These are phyloP conservation scores for Schwanniomyces etchellsii DNA, from an alignment of 1,139 yeast genomes.

Conservation along the genomic window DNA sequence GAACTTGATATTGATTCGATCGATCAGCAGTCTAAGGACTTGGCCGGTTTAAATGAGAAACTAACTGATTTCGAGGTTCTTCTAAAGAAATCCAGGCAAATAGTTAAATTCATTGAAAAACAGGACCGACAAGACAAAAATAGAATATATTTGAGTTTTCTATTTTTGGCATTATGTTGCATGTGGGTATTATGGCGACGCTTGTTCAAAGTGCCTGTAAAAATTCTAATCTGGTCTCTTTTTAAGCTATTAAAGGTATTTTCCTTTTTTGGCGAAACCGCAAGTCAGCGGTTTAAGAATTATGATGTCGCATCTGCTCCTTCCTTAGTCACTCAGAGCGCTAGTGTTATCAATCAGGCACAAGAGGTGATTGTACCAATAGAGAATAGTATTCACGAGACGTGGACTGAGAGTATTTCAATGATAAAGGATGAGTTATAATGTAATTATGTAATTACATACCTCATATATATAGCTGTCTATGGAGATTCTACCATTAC, in stretches of 20 bases:
- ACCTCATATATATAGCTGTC: too few species aligned
- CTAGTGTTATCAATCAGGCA: too few species aligned
- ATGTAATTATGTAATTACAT: too few species aligned
- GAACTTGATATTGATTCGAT: constrained; percentile 58
- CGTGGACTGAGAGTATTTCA: too few species aligned
- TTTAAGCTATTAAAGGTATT: constrained; percentile 42
- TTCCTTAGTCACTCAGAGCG: not conserved
- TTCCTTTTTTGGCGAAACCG: constrained; percentile 14
- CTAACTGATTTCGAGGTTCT: constrained; percentile 51
- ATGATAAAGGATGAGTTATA: too few species aligned
- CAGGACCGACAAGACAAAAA: constrained; percentile 62
- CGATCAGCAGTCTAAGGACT: constrained; percentile 52
- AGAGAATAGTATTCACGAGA: too few species aligned
- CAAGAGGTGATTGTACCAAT: too few species aligned
- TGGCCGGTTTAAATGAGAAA: constrained; percentile 43
- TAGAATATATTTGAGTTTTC: constrained; percentile 52
- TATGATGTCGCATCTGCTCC: not conserved
- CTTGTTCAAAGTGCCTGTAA: constrained; percentile 51
- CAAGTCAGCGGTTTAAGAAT: too few species aligned
- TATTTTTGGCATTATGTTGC: constrained; percentile 51
- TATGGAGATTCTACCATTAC: constrained; percentile 41
- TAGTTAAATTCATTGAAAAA: constrained; percentile 60
- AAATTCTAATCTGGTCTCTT: constrained; percentile 53
- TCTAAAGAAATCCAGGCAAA: constrained; percentile 46
- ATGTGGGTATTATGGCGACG: constrained; percentile 64